phyloP scores from a whole-genome alignment of 257 asterid species.

The Thymus quinquecostatus region DNA sequence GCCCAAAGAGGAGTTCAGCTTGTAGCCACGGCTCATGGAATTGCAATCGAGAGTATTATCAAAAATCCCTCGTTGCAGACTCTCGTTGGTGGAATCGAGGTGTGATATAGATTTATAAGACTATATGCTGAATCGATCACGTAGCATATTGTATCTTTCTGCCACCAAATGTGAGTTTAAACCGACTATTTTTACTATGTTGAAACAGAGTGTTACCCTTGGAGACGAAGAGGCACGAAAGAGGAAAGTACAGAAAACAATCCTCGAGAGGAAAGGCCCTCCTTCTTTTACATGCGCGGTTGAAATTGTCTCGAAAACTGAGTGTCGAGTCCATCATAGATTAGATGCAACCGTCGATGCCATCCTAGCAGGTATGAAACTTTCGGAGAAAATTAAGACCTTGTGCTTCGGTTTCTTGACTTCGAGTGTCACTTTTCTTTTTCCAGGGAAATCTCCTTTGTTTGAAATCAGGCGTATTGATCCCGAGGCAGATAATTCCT shows the following conservation, averaged over 20 bases:
- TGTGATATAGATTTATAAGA: slow-evolving; percentile 4
- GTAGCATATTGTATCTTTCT: not conserved
- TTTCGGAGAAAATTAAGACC: not conserved
- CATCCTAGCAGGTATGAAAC: slow-evolving; percentile 67
- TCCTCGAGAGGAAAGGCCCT: slow-evolving; percentile 98
- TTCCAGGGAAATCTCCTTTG: slow-evolving; percentile 76
- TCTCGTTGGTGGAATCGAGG: slow-evolving; percentile 99
- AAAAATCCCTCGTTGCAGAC: slow-evolving; percentile 90
- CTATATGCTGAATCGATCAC: no score
- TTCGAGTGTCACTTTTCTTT: slow-evolving; percentile 14
- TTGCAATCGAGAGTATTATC: slow-evolving; percentile 83
- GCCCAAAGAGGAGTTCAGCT: slow-evolving; percentile 99
- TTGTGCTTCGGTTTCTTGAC: slow-evolving; percentile 32
- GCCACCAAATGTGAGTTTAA: slow-evolving; percentile 20
- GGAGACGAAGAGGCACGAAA: slow-evolving; percentile 99
- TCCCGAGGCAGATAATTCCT: slow-evolving; percentile 42
- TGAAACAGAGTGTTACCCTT: slow-evolving; percentile 86
- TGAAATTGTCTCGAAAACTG: slow-evolving; percentile 89
- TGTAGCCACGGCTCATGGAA: slow-evolving; percentile 97
- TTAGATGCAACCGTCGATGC: slow-evolving; percentile 94
- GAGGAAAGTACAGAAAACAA: slow-evolving; percentile 98
- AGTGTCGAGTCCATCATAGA: slow-evolving; percentile 90
- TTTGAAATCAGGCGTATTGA: slow-evolving; percentile 74
- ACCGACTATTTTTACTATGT: slow-evolving; percentile 17
- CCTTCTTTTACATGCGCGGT: slow-evolving; percentile 92